Percentiles rank a stretch among this genome's conserved stretches.
phyloP scores from a whole-genome alignment of 2,329 filamentous ascomycete species.

The Cladophialophora psammophila region DNA sequence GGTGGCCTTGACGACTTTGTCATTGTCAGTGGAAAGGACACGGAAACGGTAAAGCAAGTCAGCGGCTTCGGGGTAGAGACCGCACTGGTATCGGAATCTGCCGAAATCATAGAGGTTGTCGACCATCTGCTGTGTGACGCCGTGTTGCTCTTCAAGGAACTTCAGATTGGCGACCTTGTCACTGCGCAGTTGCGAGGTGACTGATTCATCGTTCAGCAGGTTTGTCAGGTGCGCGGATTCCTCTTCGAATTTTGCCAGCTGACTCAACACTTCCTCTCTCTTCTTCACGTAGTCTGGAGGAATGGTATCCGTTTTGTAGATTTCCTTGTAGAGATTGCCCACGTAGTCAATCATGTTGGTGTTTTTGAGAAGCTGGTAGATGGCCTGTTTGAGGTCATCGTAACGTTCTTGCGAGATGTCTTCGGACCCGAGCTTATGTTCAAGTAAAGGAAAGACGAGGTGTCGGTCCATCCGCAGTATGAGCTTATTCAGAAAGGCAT shows the following conservation, averaged over 20 bases:
- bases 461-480: constrained; percentile 94
- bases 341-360: constrained; percentile 99
- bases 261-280: constrained; percentile 84
- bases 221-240: constrained; percentile 88
- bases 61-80: constrained; percentile 86
- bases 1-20: constrained; percentile 93
- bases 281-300: constrained; percentile 88
- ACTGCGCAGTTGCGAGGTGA: constrained; percentile 87
- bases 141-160: constrained; percentile 95
- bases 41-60: constrained; percentile 98
- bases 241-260: constrained; percentile 82
- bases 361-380: constrained; percentile 92
- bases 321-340: constrained; percentile 86
- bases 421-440: constrained; percentile 84
- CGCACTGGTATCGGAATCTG: constrained; percentile 97
- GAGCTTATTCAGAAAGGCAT: constrained; percentile 86
- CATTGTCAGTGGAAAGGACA: constrained; percentile 96
- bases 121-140: constrained; percentile 93
- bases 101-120: constrained; percentile 95
- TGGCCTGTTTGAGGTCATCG: constrained; percentile 79
- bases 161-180: constrained; percentile 99
- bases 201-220: constrained; percentile 84
- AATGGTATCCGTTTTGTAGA: constrained; percentile 78
- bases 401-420: constrained; percentile 71
- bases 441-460: constrained; percentile 93